A percentile compares a stretch with the other conserved stretches of the same genome.
Conservation (phyloP, 176 grass and related monocot species). For the Musa beccarii region DNA sequence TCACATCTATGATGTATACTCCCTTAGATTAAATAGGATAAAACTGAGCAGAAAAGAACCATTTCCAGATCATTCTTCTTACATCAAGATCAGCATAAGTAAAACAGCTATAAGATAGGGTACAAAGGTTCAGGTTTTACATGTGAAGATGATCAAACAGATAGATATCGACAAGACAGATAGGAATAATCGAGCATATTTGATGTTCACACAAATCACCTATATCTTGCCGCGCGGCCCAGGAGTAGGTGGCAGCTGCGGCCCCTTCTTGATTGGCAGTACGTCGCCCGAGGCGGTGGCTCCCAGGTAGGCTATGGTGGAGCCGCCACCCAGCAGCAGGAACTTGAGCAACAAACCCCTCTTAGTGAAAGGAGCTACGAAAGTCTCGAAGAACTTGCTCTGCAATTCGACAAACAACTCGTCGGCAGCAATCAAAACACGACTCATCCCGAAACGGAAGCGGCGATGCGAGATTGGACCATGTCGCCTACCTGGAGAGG, state of each 20-base stretch:
- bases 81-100: too few species aligned
- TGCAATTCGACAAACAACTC: conserved; percentile 21
- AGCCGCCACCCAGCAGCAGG: conserved; percentile 73
- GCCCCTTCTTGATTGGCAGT: conserved; percentile 96
- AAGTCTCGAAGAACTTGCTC: conserved; percentile 99
- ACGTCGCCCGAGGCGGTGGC: conserved; percentile 54
- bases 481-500: conserved; percentile 42
- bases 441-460: background rate
- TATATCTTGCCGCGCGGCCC: conserved; percentile 93
- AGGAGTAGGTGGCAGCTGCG: conserved; percentile 58
- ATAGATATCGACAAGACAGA: too few species aligned
- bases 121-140: too few species aligned
- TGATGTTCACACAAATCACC: background rate
- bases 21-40: too few species aligned
- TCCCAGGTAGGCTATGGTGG: conserved; percentile 61
- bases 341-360: conserved; percentile 96
- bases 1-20: too few species aligned
- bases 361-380: conserved; percentile 87
- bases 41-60: too few species aligned
- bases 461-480: too few species aligned
- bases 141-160: too few species aligned
- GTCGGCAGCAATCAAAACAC: background rate
- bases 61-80: too few species aligned
- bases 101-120: too few species aligned
- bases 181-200: conserved; percentile 3